Evolutionary conservation across 106 monocot species (phyloP).

Genomic region (Allium cepa): DNA sequence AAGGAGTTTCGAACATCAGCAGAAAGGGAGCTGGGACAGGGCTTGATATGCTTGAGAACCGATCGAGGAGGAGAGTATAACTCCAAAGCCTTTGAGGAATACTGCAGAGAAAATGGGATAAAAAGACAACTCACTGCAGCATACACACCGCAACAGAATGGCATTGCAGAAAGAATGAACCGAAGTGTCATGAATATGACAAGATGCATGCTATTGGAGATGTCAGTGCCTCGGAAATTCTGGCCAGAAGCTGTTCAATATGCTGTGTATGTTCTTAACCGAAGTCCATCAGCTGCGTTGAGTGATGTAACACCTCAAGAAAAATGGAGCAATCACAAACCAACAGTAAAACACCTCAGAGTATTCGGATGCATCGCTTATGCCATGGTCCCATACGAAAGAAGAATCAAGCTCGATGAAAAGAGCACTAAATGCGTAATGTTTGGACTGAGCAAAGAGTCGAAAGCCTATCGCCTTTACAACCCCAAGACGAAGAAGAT

Average conservation of each 20-base stretch:
- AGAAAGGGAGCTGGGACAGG: too few relatives aligned
- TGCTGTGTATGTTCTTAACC: neutral
- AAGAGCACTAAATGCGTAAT: too few relatives aligned
- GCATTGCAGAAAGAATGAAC: too few relatives aligned
- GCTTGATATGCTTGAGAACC: too few relatives aligned
- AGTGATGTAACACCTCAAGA: constrained; percentile 1
- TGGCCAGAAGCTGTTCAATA: constrained; percentile 5
- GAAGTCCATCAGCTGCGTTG: neutral
- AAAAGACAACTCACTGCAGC: too few relatives aligned
- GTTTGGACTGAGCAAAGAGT: neutral
- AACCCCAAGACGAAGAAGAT: neutral
- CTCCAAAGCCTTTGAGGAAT: too few relatives aligned
- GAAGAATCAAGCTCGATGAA: too few relatives aligned
- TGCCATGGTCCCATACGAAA: neutral
- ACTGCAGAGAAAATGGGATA: too few relatives aligned
- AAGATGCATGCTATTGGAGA: neutral
- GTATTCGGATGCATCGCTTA: constrained; percentile 1
- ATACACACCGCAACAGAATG: too few relatives aligned
- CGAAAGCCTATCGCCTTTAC: neutral
- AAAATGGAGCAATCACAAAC: neutral
- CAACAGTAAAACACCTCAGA: neutral
- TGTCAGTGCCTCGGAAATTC: neutral
- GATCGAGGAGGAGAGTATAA: too few relatives aligned
- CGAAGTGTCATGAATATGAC: too few relatives aligned
- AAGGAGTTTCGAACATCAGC: too few relatives aligned